A percentile compares a stretch with the other conserved stretches of the same genome.
These are phyloP conservation scores for Epicoccum sorghinum DNA, from an alignment of 2,329 filamentous ascomycete genomes.

Conservation along the genomic window DNA sequence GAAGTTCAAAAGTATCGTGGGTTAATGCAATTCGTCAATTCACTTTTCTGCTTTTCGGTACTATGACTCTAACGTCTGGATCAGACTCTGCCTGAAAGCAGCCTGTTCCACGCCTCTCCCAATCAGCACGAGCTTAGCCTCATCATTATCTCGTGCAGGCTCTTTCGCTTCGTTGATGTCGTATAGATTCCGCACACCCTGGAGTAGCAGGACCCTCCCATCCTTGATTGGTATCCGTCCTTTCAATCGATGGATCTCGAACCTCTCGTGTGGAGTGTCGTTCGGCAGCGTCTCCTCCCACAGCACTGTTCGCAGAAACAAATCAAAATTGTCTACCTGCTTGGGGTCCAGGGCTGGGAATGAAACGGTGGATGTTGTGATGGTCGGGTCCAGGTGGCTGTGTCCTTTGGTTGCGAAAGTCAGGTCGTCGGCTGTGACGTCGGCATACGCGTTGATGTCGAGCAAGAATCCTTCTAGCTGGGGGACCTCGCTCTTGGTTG, in stretches of 20 bases:
- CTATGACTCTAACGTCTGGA: constrained; percentile 1
- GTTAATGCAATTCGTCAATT: too few relatives aligned
- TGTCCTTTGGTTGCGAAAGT: constrained; percentile 79
- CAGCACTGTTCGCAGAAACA: constrained; percentile 80
- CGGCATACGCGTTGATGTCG: constrained; percentile 91
- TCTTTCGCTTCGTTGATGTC: constrained; percentile 73
- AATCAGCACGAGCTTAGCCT: constrained; percentile 43
- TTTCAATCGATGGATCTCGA: constrained; percentile 90
- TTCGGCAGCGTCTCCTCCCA: constrained; percentile 75
- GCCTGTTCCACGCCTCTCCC: constrained; percentile 37
- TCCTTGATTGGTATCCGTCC: constrained; percentile 72
- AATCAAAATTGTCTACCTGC: constrained; percentile 71
- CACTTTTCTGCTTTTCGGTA: too few relatives aligned
- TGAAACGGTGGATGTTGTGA: constrained; percentile 79
- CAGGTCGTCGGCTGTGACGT: constrained; percentile 68
- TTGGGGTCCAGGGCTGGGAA: constrained; percentile 64
- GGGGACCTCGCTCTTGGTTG: constrained; percentile 79
- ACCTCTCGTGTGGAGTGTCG: constrained; percentile 43
- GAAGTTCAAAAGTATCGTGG: too few relatives aligned
- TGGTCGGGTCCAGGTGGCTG: constrained; percentile 90
- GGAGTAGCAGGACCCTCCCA: constrained; percentile 76
- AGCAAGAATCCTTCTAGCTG: constrained; percentile 84
- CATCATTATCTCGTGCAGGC: not conserved
- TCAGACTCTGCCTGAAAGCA: constrained; percentile 20
- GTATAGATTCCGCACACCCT: constrained; percentile 92